These are phyloP conservation scores for Calonectria pteridis DNA, from an alignment of 2,329 filamentous ascomycete genomes.

Conservation along the genomic window DNA sequence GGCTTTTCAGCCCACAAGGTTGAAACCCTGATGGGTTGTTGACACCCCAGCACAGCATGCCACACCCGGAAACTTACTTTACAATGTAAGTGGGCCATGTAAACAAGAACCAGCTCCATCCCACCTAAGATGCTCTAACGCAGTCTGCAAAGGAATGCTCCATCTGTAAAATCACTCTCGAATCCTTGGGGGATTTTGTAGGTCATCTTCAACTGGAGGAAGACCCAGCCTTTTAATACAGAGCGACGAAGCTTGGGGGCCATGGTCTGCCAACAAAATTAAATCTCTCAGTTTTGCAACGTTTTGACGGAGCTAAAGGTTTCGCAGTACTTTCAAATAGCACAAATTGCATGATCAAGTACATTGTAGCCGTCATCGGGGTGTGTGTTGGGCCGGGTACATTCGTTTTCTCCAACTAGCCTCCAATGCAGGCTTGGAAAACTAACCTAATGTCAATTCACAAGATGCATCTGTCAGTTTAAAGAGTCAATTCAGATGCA, in stretches of 20 bases:
- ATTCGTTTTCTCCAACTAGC: too few relatives aligned
- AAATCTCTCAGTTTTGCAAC: conserved; percentile 4
- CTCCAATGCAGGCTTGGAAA: too few relatives aligned
- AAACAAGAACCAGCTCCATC: too few relatives aligned
- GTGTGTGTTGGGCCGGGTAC: conserved; percentile 17
- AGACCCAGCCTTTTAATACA: background rate
- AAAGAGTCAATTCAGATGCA: conserved; percentile 2
- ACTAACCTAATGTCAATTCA: too few relatives aligned
- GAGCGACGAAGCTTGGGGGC: background rate
- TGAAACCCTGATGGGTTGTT: too few relatives aligned
- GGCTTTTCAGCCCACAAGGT: too few relatives aligned
- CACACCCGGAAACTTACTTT: too few relatives aligned
- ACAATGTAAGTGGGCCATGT: too few relatives aligned
- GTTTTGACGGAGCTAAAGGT: conserved; percentile 18
- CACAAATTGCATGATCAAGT: background rate
- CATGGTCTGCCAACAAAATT: conserved; percentile 6
- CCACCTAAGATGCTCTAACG: background rate
- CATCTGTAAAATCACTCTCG: background rate
- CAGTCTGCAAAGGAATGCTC: background rate
- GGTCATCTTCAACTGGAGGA: background rate
- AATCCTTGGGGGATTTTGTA: background rate
- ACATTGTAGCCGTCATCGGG: conserved; percentile 8
- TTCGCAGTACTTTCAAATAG: conserved; percentile 15
- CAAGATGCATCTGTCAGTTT: background rate
- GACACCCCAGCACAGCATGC: too few relatives aligned